phyloP scores from a whole-genome alignment of 495 filamentous ascomycete species.

The Letharia columbiana region DNA sequence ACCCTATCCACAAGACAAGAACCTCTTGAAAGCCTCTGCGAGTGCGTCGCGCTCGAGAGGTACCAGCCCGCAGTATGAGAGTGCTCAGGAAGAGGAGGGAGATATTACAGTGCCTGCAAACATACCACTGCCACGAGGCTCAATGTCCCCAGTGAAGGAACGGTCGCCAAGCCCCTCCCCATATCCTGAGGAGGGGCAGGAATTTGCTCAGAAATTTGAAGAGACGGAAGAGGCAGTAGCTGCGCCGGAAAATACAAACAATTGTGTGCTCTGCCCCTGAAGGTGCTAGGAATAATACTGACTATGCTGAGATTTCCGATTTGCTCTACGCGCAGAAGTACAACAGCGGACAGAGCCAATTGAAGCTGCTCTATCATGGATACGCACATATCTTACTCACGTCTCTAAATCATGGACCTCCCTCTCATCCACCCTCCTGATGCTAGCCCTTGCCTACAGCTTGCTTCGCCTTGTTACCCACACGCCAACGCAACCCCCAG shows the following conservation, averaged over 20 bases:
- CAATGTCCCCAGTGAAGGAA: constrained; percentile 45
- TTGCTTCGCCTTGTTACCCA: constrained; percentile 58
- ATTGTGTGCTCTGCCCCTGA: constrained; percentile 38
- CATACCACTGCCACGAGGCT: constrained; percentile 45
- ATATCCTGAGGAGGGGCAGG: constrained; percentile 22
- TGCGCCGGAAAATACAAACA: constrained; percentile 40
- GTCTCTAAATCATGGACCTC: constrained; percentile 59
- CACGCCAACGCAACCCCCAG: constrained; percentile 55
- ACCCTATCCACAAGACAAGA: constrained; percentile 36
- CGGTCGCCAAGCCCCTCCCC: constrained; percentile 44
- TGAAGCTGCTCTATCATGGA: constrained; percentile 57
- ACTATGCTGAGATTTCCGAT: constrained; percentile 64
- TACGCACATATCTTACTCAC: constrained; percentile 47
- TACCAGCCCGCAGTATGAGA: constrained; percentile 47
- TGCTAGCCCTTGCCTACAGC: constrained; percentile 49
- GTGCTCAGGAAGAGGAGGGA: constrained; percentile 33
- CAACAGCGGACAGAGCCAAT: constrained; percentile 80
- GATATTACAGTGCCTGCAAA: constrained; percentile 51
- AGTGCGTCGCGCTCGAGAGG: constrained; percentile 47
- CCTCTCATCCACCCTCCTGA: constrained; percentile 46
- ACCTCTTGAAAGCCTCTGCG: constrained; percentile 37
- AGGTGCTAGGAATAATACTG: constrained; percentile 10
- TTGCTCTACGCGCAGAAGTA: constrained; percentile 75
- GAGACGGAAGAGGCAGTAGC: constrained; percentile 31
- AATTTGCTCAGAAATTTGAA: constrained; percentile 22